phyloP scores from a whole-genome alignment of 805 yeast genomes.

The Yarrowia alimentaria region DNA sequence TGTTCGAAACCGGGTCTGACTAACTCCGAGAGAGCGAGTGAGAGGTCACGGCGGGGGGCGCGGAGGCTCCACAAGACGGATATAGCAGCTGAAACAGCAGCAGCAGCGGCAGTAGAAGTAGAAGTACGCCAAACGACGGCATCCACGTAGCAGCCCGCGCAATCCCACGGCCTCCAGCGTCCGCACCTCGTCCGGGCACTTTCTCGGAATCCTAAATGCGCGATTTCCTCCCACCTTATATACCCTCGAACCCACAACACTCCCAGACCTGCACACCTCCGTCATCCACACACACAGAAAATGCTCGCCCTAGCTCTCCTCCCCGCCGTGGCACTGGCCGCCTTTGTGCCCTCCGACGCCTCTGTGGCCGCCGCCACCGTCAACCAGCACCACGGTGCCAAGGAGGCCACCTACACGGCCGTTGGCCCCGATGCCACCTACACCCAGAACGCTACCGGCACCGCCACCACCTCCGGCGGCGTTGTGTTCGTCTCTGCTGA shows the following conservation, averaged over 20 bases:
- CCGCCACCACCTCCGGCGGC: background rate
- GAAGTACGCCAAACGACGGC: too few relatives aligned
- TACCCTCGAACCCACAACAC: constrained; percentile 19
- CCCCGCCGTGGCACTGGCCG: constrained; percentile 27
- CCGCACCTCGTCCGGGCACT: too few relatives aligned
- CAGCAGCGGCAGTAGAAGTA: too few relatives aligned
- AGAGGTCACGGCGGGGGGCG: too few relatives aligned
- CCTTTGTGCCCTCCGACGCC: constrained; percentile 22
- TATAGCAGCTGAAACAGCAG: too few relatives aligned
- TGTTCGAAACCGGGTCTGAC: too few relatives aligned
- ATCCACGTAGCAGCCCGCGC: too few relatives aligned
- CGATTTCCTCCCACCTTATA: constrained; percentile 18
- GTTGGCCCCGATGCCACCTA: constrained; percentile 10
- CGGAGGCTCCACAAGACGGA: too few relatives aligned
- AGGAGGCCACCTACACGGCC: constrained; percentile 19
- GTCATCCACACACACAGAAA: constrained; percentile 2
- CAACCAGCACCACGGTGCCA: constrained; percentile 10
- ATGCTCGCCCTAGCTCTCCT: constrained; percentile 23
- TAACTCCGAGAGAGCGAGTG: too few relatives aligned
- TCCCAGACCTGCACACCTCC: background rate
- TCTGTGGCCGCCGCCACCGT: constrained; percentile 18
- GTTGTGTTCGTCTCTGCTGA: background rate
- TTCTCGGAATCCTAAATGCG: constrained; percentile 25
- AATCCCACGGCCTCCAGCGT: too few relatives aligned
- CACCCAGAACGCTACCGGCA: constrained; percentile 1